Percentiles rank a stretch among this genome's conserved stretches.
phyloP scores from a whole-genome alignment of 129 eudicot species.

The carrot (Daucus carota) region DH1_v3.0 NC_030382.2:11243501-11244000 shows the following conservation, averaged over 20 bases:
- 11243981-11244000: neutral
- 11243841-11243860: neutral
- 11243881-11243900: neutral
- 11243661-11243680: conserved; percentile 14
- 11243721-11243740: neutral
- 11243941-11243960: neutral
- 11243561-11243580: conserved; percentile 69
- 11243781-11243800: conserved; percentile 1
- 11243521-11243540: conserved; percentile 92
- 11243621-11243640: conserved; percentile 87
- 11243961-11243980: neutral
- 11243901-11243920: neutral
- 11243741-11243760: neutral
- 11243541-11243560: conserved; percentile 83
- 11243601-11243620: conserved; percentile 74
- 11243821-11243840: neutral
- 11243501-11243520: conserved; percentile 97
- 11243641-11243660: conserved; percentile 95
- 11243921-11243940: neutral
- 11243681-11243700: neutral
- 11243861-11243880: neutral
- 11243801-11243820: neutral
- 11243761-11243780: neutral
- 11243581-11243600: conserved; percentile 70
- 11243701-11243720: neutral